A percentile compares a stretch with the other conserved stretches of the same genome.
Evolutionary conservation across 257 asterid genomes (phyloP).

Genomic region (Cordia subcordata): DNA sequence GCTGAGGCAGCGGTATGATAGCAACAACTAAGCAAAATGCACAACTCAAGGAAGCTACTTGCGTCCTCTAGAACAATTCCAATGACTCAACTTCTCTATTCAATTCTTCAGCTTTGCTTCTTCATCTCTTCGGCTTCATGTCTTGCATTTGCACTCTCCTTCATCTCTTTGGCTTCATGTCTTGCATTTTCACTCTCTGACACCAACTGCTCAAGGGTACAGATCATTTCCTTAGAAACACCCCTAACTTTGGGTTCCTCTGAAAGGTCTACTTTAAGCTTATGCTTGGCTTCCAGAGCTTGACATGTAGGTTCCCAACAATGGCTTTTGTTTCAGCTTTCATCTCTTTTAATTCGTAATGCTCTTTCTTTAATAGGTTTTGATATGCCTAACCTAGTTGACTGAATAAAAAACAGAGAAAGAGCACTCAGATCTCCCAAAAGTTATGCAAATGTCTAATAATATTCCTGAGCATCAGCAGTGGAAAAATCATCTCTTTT

Average conservation of each 20-base stretch:
- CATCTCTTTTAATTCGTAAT: slow-evolving; percentile 54
- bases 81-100: slow-evolving; percentile 54
- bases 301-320: slow-evolving; percentile 69
- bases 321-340: slow-evolving; percentile 68
- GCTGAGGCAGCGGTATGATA: too few relatives aligned
- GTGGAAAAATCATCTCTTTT: too few relatives aligned
- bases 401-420: too few relatives aligned
- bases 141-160: too few relatives aligned
- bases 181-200: slow-evolving; percentile 50
- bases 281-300: slow-evolving; percentile 69
- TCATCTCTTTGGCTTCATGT: too few relatives aligned
- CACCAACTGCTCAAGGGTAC: slow-evolving; percentile 54
- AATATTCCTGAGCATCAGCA: too few relatives aligned
- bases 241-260: slow-evolving; percentile 68
- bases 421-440: too few relatives aligned
- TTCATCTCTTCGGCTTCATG: slow-evolving; percentile 63
- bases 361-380: slow-evolving; percentile 39
- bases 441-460: too few relatives aligned
- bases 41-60: too few relatives aligned
- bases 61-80: slow-evolving; percentile 41
- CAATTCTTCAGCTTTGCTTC: slow-evolving; percentile 55
- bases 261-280: slow-evolving; percentile 68
- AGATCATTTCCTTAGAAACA: slow-evolving; percentile 61
- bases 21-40: too few relatives aligned
- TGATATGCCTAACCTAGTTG: too few relatives aligned